Evolutionary conservation across 306 rosid species (phyloP), one percentile per base, ranked within the genome.

Genomic region (Fragaria ananassa): DNA sequence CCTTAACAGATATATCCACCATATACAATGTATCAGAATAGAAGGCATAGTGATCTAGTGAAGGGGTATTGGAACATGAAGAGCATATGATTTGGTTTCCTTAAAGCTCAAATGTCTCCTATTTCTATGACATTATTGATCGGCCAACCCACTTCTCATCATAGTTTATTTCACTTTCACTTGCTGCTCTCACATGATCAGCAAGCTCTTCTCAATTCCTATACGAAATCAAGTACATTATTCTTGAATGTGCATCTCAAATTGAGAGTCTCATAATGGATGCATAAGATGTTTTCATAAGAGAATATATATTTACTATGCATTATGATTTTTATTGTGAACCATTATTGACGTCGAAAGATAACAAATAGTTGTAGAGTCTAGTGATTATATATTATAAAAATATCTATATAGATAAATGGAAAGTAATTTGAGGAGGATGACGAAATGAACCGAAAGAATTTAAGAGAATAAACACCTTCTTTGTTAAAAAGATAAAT

Each of bases 81-180:
- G 72, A 54, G 82, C 72, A 77, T 68, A 76, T 67, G 76, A 82
- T 51, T 74, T 80, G 78, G 86, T 75, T 78, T 74, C 77, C 83
- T 87, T 82, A 72, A 82, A 78, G 80, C 78, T 81, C 74, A 63
- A 83, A 64, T 89, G 88, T 84, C 85, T 49, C 79, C 78, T 44
- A 27, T 80, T 82, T 84, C 70, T 53, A 34, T 63, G 86, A 82
- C 88, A 82, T 6, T 68, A 27, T 71, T 82, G 42, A 77, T 67
- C 41, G 12, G 75, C 74, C 74, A 66, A 56, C 69, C 73, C 63
- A 42, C 74, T 39, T 70, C 77, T 41, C 70, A n/a, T 51, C 12
- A 57, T 75, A 44, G 34, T 78, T 79, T 51, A 12, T 70, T 70
- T 23, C 56, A 60, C 58, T 46, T 77, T 65, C 14, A 13, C 21